Base-by-base conservation (phyloP, 257 asterid species). In the Schizonepeta tenuifolia region DNA sequence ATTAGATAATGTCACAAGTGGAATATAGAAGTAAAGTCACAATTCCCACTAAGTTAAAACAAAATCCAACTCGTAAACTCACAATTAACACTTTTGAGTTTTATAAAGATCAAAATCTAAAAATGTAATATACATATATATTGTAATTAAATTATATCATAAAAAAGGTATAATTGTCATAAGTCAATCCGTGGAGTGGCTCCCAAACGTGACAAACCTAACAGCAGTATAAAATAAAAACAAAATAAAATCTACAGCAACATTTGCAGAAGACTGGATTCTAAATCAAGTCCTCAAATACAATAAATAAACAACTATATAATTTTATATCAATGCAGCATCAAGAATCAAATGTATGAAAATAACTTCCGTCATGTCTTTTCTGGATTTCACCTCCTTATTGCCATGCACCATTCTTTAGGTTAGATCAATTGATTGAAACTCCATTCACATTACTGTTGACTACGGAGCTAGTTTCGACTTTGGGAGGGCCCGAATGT, bases 401-500 rank as follows among this genome's bases (percentile, higher is more conserved):
- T 65, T 26, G 65, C 49, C n/a, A 18, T 54, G 55, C 65, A 54
- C 41, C 68, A 65, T 59, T 56, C 67, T 12, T 24, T 10, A 46
- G 65, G 44, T 10, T 13, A 3, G 9, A 68, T 58, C 57, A 49
- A 79, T 65, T 77, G 83, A 38, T 65, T 31, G 54, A 60, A 43
- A 65, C 88, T 69, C 86, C 89, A 77, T 86, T 83, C 65, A 13
- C 85, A 35, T 56, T 60, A 44, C 64, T 73, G 12, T 75, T 83
- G 0, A 60, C 50, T 11, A 71, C 35, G 67, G 84, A 36, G 75
- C 77, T 71, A 60, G 73, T 79, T 44, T 81, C 84, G 33, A 83
- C 83, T 82, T 79, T 89, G 5, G 93, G 89, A 3, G 89, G 86
- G 54, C 84, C 96, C 1, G 96, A 83, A 53, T 78, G 83, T 54